Base-by-base conservation (phyloP, 169 alveolate genomes). In the Plasmodium billcollinsi region DNA sequence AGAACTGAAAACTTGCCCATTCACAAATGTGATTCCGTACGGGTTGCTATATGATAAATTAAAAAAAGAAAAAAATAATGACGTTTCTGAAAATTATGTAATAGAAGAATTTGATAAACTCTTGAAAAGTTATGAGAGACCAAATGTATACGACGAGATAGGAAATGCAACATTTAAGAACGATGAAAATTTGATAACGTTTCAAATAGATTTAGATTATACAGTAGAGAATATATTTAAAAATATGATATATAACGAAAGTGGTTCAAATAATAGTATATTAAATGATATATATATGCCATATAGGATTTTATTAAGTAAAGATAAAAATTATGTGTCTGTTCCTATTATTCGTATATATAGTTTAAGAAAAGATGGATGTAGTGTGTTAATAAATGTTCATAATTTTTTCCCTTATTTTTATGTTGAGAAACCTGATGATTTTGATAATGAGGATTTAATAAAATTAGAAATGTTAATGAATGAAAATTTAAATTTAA, bases 361-460 rank as follows among this genome's bases (percentile, higher is more conserved):
- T 75, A 93, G 94, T 11, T 92, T 94, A 3, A 94, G 94, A 43
- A 88, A 80, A 58, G 80, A 88, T 59, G 88, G 88, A 49, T 91
- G 86, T 47, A 94, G 96, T 52, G 94, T 92, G 0, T 69, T 94
- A 65, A 88, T 94, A 0, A 71, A 86, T 24, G 90, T 94, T 62
- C 88, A 90, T 26, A 92, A 94, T 29, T 92, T 94, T 62, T 58
- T 76, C 85, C 95, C 96, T 6, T 94, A 94, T 56, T 94, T 94
- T 67, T 94, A 94, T 78, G 91, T 94, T 6, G 94, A 94, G 61
- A 94, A 88, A 65, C 96, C 96, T 9, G 58, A 56, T 20, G 45
- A 66, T 59, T 89, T 94, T 78, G 70, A 63, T 50, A 62, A 85
- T 45, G 94, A 88, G 14, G 93, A 94, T 65, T 29, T 94, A 9